phyloP scores from a whole-genome alignment of 306 rosid species.

The Benincasa hispida region DNA sequence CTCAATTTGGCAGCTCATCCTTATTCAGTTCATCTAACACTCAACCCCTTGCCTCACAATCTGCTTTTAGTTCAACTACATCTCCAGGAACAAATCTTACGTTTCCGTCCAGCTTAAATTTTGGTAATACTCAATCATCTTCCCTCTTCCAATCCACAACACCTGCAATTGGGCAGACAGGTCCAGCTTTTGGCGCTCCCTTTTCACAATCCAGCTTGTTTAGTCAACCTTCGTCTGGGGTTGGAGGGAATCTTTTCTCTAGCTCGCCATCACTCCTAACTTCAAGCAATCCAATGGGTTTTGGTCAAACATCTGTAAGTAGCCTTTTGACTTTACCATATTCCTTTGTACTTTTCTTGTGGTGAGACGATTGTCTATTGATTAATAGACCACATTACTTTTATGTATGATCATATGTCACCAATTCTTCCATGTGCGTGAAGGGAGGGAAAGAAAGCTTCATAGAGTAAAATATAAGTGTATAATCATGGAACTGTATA shows the following conservation, averaged over 20 bases:
- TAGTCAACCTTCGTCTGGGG: conserved; percentile 40
- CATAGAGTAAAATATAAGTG: neutral
- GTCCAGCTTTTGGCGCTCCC: conserved; percentile 44
- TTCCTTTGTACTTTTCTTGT: neutral
- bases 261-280: conserved; percentile 31
- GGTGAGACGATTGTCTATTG: neutral
- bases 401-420: neutral
- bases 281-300: conserved; percentile 35
- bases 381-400: neutral
- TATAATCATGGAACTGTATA: neutral
- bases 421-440: neutral
- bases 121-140: conserved; percentile 43
- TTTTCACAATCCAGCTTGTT: conserved; percentile 36
- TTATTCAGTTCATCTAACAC: conserved; percentile 26
- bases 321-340: neutral
- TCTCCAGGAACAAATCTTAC: conserved; percentile 35
- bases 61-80: conserved; percentile 38
- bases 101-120: conserved; percentile 34
- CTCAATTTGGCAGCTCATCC: conserved; percentile 41
- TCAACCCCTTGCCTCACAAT: conserved; percentile 14
- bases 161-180: conserved; percentile 36
- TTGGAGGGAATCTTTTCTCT: conserved; percentile 41
- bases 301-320: conserved; percentile 57
- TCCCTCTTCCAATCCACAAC: conserved; percentile 37
- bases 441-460: neutral